Evolutionary conservation across 345 rosid genomes (phyloP).

Genomic region (Bruguiera gymnorhiza): DNA sequence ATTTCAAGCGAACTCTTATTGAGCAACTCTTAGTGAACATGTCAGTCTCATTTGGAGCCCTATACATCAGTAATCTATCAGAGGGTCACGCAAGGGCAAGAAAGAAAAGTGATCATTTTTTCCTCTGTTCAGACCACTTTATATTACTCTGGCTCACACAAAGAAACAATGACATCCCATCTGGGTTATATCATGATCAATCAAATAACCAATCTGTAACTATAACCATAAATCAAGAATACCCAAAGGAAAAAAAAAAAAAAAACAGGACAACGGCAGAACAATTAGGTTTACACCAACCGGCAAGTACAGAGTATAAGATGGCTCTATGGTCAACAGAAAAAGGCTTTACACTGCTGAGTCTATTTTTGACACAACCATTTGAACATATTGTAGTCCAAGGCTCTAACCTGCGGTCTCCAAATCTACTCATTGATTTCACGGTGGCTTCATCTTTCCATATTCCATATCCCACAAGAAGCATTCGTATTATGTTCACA

Average conservation of each 20-base stretch:
- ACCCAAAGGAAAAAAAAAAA: not conserved
- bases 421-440: constrained; percentile 94
- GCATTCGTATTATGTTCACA: constrained; percentile 60
- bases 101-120: not conserved
- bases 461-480: constrained; percentile 74
- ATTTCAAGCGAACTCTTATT: no score
- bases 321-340: not conserved
- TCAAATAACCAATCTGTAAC: not conserved
- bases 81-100: not conserved
- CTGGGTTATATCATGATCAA: not conserved
- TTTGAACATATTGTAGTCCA: not conserved
- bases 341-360: not conserved
- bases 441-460: constrained; percentile 80
- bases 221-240: not conserved
- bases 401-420: constrained; percentile 65
- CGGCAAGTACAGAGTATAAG: not conserved
- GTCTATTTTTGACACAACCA: not conserved
- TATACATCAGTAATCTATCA: not conserved
- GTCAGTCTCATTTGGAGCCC: no score
- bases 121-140: not conserved
- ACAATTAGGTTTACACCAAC: not conserved
- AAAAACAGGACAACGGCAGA: not conserved
- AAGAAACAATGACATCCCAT: not conserved
- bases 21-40: no score
- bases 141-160: not conserved